Evolutionary conservation across 345 rosid genomes (phyloP), one percentile per base, ranked within the genome.

Genomic region (Pelargonium nanum): DNA sequence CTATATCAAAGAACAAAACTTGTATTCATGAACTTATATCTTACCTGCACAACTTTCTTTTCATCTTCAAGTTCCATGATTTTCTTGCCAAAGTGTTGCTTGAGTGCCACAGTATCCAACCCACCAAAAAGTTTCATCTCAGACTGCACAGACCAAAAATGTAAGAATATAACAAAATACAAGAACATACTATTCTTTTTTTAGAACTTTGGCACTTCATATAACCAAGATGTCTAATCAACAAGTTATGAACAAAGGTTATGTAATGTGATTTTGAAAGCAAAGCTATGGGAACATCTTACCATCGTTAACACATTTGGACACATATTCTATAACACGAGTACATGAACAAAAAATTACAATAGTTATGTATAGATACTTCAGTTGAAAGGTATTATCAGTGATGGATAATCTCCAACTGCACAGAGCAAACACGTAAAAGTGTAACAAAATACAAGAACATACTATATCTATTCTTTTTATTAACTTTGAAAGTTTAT

Each of bases 341-440:
- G n/a, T n/a, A n/a, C n/a, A n/a, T n/a, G n/a, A n/a, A n/a, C n/a
- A n/a, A n/a, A n/a, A n/a, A n/a, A n/a, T n/a, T n/a, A n/a, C n/a
- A n/a, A n/a, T n/a, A n/a, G n/a, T n/a, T n/a, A n/a, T n/a, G n/a
- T n/a, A n/a, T n/a, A n/a, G n/a, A n/a, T n/a, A n/a, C n/a, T n/a
- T n/a, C n/a, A n/a, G n/a, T n/a, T n/a, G n/a, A n/a, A n/a, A n/a
- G n/a, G n/a, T n/a, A n/a, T n/a, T n/a, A n/a, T n/a, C n/a, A n/a
- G n/a, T n/a, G n/a, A n/a, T n/a, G n/a, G n/a, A n/a, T n/a, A n/a
- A 93, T 93, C 71, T 89, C 96, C 13, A 96, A 81, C 96, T 93
- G 91, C 73, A 73, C 59, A 73, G 40, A 25, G 26, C 54, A 59
- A 19, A 61, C 21, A 63, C 0, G 25, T 10, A 57, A 56, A 0